Evolutionary conservation across 2,329 filamentous ascomycete genomes (phyloP), one percentile per base, ranked within the genome.

Genomic region (Mycosphaerella arachidis): DNA sequence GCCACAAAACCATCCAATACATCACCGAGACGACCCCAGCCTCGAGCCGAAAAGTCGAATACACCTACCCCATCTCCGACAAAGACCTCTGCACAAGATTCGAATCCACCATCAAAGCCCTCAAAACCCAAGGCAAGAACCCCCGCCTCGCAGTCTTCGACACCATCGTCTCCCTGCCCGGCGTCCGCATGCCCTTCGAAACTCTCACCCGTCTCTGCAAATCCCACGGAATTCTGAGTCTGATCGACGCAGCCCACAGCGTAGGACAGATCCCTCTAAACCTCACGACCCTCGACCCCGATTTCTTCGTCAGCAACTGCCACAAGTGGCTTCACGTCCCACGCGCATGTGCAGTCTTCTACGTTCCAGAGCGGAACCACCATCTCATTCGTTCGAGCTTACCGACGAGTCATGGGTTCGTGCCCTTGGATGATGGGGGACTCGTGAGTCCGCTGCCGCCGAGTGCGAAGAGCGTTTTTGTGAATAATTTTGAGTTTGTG

Each of bases 251-350:
- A 16, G 93, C 93, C 0, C 93, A 97, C 74, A 88, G 88, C 1
- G 77, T 96, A 27, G 93, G 93, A 1, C 88, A 94, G 74, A 81
- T 96, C 7, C 79, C 82, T 0, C 74, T 97, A 7, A 84, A 95
- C 73, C 75, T 97, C 13, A 64, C 71, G 0, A 73, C 76, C 4
- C 76, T 92, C 2, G 84, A 92, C 63, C 87, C 91, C 0, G 92
- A 97, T 74, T 97, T 96, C 76, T 90, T 95, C 70, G 83, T 93
- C 13, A 88, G 82, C 57, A 97, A 97, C 73, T 90, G 86, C 67
- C 90, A 96, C 78, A 96, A 96, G 73, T 97, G 93, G 93, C 84
- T 97, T 7, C 87, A 85, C 70, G 84, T 85, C 0, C 93, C 92
- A 0, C 86, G 92, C 33, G 88, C 87, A 16, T 92, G 89, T 71